Evolutionary conservation across 306 rosid genomes (phyloP).

Genomic region (Alnus glutinosa): DNA sequence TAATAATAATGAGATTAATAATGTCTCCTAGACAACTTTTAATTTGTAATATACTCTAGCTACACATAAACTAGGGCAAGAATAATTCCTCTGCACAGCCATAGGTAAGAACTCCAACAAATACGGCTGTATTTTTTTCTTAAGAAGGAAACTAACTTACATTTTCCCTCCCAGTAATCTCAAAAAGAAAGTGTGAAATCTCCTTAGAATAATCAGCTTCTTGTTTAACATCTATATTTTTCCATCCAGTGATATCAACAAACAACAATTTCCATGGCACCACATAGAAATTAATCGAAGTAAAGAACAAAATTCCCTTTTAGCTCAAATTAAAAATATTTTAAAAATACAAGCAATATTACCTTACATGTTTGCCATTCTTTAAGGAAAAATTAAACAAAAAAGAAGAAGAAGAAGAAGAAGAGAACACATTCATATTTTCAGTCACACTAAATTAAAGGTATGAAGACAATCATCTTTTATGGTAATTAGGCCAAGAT

Average conservation of each 20-base stretch:
- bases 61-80: background rate
- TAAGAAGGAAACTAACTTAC: background rate
- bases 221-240: background rate
- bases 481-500: background rate
- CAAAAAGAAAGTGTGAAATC: background rate
- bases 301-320: background rate
- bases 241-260: background rate
- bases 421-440: background rate
- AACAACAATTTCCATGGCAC: background rate
- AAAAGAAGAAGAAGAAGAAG: background rate
- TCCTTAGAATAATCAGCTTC: background rate
- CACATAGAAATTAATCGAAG: background rate
- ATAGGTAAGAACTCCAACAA: background rate
- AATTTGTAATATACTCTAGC: conserved; percentile 3
- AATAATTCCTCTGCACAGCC: conserved; percentile 1
- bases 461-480: background rate
- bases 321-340: background rate
- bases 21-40: conserved; percentile 14
- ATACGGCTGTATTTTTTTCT: background rate
- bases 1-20: conserved; percentile 17
- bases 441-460: background rate
- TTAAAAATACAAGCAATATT: background rate
- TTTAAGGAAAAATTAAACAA: background rate
- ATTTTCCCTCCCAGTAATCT: background rate
- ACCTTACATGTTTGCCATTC: background rate